Base-by-base conservation (phyloP, 106 monocot genomes). In the Triglochin maritima region DNA sequence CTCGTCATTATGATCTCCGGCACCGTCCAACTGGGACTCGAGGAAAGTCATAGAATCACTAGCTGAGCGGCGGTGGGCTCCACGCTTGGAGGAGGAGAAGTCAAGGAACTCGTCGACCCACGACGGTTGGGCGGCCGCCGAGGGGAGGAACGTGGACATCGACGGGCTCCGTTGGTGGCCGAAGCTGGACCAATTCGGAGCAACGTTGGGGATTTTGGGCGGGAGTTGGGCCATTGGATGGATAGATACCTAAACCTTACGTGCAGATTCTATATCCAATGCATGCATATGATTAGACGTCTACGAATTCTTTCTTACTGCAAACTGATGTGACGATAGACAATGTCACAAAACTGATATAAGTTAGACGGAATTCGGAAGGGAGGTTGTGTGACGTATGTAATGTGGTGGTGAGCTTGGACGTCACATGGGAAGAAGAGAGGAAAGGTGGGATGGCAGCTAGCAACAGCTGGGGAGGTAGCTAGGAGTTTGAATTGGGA, bases 31-130 rank as follows among this genome's bases (percentile, higher is more conserved):
- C 3, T 69, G 50, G 9, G 79, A 55, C 60, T 92, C 84, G n/a
- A 88, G 76, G 72, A 88, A 86, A 43, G 91, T 59, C 15, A 84
- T 71, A 48, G 86, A 86, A 76, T 98, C 96, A 71, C 91, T 88
- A 0, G 57, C 83, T 1, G 96, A 82, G 29, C 91, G 70, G 56
- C 88, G 79, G 77, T 88, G 91, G 0, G 82, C 62, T 7, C 88
- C 81, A 46, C 96, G 84, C 64, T 81, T 79, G 4, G 80, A 59
- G 4, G 88, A 69, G 43, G 88, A 81, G 86, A 88, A 91, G 70
- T 88, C 90, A 43, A 88, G 78, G 78, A 98, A 98, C 59, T 98
- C 96, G 58, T 88, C 88, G 47, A 82, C 82, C 96, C 84, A 88
- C 46, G 87, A 85, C 2, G 71, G 68, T 12, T 48, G 44, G 5